These are phyloP conservation scores for Penicillium canariense DNA, from an alignment of 495 filamentous ascomycete species.

Conservation along the genomic window DNA sequence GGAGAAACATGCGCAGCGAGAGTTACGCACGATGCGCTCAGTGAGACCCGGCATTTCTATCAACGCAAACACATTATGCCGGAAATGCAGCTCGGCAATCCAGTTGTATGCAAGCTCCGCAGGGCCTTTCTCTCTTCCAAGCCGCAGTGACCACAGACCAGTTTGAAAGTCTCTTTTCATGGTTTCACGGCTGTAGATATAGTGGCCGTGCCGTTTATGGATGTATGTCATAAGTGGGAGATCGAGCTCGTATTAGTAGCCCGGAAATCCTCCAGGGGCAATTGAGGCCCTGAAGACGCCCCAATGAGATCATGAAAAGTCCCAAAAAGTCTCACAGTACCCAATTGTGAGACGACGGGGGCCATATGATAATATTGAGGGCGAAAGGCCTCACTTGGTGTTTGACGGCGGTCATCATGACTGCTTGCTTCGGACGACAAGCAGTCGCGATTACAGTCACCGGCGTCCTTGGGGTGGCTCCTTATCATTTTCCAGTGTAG, in stretches of 20 bases:
- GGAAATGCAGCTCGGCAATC: not conserved
- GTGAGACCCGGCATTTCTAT: not conserved
- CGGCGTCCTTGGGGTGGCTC: constrained; percentile 18
- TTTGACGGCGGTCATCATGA: not conserved
- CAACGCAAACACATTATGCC: not conserved
- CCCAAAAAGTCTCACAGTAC: too few species aligned
- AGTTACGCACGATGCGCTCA: not conserved
- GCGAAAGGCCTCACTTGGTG: not conserved
- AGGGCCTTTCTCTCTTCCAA: not conserved
- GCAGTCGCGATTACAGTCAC: not conserved
- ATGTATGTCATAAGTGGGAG: not conserved
- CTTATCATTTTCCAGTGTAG: constrained; percentile 19
- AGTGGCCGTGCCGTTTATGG: not conserved
- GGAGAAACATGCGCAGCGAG: not conserved
- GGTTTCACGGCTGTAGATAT: not conserved
- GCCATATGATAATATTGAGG: not conserved
- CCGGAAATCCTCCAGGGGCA: not conserved
- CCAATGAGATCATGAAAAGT: too few species aligned
- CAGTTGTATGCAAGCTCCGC: not conserved
- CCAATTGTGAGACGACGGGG: not conserved
- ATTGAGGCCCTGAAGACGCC: not conserved
- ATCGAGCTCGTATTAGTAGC: not conserved
- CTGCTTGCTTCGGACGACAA: not conserved
- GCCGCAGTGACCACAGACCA: not conserved
- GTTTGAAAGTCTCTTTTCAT: not conserved